Evolutionary conservation across 129 eudicot species (phyloP).

Genomic region (Lonicera japonica): DNA sequence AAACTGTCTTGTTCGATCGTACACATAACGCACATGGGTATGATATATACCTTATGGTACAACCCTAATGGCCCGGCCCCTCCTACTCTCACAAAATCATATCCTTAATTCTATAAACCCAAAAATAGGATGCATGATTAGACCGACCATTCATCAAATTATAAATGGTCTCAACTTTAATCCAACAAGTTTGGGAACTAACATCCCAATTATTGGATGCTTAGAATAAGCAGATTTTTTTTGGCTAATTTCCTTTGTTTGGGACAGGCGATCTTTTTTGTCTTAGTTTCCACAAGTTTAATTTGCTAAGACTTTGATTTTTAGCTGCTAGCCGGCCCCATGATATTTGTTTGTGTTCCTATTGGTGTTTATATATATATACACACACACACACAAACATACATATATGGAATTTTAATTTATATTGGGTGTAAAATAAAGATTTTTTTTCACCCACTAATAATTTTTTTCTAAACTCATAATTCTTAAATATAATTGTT

Average conservation of each 20-base stretch:
- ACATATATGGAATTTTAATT: too few species aligned
- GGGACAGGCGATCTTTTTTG: neutral
- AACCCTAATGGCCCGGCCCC: neutral
- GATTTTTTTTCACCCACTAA: too few species aligned
- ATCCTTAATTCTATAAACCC: neutral
- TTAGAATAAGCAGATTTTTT: neutral
- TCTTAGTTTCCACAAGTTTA: neutral
- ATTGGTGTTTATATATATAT: neutral
- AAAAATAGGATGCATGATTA: neutral
- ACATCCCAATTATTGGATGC: neutral
- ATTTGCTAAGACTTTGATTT: neutral
- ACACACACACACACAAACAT: too few species aligned
- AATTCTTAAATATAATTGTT: too few species aligned
- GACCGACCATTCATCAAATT: neutral
- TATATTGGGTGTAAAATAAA: too few species aligned
- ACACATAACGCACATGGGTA: neutral
- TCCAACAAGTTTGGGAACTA: neutral
- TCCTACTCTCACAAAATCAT: neutral
- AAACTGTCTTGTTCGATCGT: neutral
- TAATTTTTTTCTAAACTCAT: too few species aligned
- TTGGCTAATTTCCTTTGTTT: neutral
- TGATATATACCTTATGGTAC: neutral
- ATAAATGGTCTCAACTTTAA: neutral
- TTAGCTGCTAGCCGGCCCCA: neutral
- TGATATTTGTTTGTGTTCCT: neutral